Percentiles rank a stretch among this genome's conserved stretches.
These are phyloP conservation scores for Eutrema salsugineum DNA, from an alignment of 441 rosid species.

Conservation along the genomic window DNA sequence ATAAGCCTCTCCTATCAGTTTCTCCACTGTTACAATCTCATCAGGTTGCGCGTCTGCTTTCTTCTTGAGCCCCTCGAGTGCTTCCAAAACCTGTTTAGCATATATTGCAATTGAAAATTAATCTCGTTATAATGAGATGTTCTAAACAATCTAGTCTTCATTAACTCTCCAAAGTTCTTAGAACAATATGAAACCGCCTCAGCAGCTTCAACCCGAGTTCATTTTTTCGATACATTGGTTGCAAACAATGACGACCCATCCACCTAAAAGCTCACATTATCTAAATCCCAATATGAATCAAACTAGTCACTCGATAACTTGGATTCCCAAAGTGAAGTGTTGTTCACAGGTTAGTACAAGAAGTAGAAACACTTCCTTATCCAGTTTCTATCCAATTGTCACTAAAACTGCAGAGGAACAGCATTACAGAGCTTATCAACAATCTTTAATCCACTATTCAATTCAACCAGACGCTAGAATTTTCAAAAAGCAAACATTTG, in stretches of 20 bases:
- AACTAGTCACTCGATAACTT: not conserved
- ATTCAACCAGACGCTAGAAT: not conserved
- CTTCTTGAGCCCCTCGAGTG: conserved; percentile 68
- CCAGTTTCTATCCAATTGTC: not conserved
- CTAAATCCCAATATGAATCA: not conserved
- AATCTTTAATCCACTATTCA: not conserved
- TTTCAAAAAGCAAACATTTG: not conserved
- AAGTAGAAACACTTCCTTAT: not conserved
- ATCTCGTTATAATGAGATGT: not conserved
- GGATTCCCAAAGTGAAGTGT: not conserved
- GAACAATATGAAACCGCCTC: not conserved
- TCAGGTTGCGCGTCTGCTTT: conserved; percentile 70
- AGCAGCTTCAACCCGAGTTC: not conserved
- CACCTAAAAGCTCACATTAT: not conserved
- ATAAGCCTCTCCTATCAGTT: conserved; percentile 82
- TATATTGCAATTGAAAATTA: not conserved
- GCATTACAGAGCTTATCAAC: not conserved
- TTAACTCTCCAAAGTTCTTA: not conserved
- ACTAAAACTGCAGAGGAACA: not conserved
- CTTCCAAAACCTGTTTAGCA: conserved; percentile 65
- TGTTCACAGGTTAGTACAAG: not conserved
- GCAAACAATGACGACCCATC: not conserved
- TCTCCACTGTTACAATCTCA: conserved; percentile 68
- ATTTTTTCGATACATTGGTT: not conserved
- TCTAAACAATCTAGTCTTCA: not conserved